Evolutionary conservation across 2,329 filamentous ascomycete species (phyloP).

Genomic region (Volutella citrinella): DNA sequence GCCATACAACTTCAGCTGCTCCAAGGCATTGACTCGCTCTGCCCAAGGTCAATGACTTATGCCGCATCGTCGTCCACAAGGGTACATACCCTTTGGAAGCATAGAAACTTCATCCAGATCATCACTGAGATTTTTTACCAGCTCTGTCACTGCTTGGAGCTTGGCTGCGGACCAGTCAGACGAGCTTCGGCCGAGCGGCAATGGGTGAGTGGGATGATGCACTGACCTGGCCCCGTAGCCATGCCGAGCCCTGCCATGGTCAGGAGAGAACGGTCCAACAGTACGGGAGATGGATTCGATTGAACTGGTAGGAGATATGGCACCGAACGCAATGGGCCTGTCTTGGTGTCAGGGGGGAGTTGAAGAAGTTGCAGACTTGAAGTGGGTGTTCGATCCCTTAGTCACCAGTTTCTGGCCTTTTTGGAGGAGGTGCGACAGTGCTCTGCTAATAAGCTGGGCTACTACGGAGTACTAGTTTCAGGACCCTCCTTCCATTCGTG

Average conservation of each 20-base stretch:
- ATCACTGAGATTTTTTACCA: conserved; percentile 59
- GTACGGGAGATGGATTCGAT: too few species aligned
- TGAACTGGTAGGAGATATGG: too few species aligned
- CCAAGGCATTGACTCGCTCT: conserved; percentile 63
- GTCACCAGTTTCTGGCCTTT: too few species aligned
- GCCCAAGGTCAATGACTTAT: conserved; percentile 11
- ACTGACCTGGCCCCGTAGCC: conserved; percentile 43
- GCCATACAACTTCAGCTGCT: conserved; percentile 65
- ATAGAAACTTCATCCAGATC: conserved; percentile 62
- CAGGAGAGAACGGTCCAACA: too few species aligned
- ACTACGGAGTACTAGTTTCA: too few species aligned
- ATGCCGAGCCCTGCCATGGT: conserved; percentile 27
- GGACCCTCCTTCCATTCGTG: too few species aligned
- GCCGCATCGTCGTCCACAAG: background rate
- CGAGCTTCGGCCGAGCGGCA: conserved; percentile 12
- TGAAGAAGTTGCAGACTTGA: too few species aligned
- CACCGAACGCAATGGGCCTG: too few species aligned
- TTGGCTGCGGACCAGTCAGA: conserved; percentile 62
- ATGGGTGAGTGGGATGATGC: background rate
- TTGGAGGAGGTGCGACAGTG: too few species aligned
- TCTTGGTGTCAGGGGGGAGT: too few species aligned
- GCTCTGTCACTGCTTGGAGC: conserved; percentile 61
- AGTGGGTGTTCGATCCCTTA: too few species aligned
- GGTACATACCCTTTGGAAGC: conserved; percentile 50
- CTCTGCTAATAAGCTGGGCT: too few species aligned